Conservation (phyloP, 148 eudicot species). For the Selenicereus undatus region DNA sequence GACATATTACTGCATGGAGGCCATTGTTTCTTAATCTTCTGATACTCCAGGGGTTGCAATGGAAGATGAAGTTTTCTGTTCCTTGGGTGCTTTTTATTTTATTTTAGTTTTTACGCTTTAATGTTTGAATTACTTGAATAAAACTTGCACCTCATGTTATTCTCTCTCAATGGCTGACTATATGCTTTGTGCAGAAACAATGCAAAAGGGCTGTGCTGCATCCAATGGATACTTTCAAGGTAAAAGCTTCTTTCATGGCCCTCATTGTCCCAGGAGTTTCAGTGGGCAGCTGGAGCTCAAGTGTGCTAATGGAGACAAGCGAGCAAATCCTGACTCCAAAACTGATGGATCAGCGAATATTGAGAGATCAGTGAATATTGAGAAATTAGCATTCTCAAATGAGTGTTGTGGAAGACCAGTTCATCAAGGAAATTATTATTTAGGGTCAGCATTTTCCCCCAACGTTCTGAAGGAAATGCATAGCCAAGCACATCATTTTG, state of each 20-base stretch:
- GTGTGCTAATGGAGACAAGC: slow-evolving; percentile 32
- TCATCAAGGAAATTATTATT: slow-evolving; percentile 36
- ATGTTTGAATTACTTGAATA: neutral
- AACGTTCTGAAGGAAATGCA: slow-evolving; percentile 35
- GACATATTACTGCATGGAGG: neutral
- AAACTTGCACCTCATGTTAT: neutral
- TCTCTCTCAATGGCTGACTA: slow-evolving; percentile 13
- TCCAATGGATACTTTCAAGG: slow-evolving; percentile 51
- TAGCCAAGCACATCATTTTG: slow-evolving; percentile 39
- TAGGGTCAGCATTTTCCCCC: slow-evolving; percentile 43
- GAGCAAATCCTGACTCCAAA: slow-evolving; percentile 29
- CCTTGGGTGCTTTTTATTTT: neutral
- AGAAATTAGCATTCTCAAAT: slow-evolving; percentile 34
- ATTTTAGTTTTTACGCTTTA: neutral
- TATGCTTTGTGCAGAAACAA: slow-evolving; percentile 40
- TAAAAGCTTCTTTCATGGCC: slow-evolving; percentile 41
- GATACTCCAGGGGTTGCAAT: neutral
- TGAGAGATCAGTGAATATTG: slow-evolving; percentile 29
- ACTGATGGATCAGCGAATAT: slow-evolving; percentile 25
- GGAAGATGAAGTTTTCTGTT: neutral
- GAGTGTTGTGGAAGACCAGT: slow-evolving; percentile 35
- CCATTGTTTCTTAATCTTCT: no score
- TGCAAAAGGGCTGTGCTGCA: slow-evolving; percentile 61
- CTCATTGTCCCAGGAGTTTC: slow-evolving; percentile 34
- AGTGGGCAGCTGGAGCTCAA: slow-evolving; percentile 44